Base-by-base conservation (phyloP, 306 rosid genomes). In the Calophaca sinica region DNA sequence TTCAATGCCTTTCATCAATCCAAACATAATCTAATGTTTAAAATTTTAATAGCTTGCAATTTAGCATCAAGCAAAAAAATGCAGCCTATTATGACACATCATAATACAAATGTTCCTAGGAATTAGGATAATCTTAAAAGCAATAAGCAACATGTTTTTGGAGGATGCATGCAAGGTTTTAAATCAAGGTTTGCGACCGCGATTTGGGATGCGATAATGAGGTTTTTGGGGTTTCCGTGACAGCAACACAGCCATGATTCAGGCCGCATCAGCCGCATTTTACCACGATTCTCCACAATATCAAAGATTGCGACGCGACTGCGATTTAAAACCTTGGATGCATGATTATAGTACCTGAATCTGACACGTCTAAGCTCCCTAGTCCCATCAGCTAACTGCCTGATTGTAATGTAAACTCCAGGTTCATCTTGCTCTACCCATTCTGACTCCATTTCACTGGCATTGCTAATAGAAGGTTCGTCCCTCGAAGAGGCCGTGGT, bases 401-500 rank as follows among this genome's bases (percentile, higher is more conserved):
- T 76, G 73, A 94, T 91, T 26, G 97, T 94, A 53, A 94, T 91
- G 81, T 87, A 91, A 2, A 94, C 97, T 2, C 98, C 98, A 51
- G 97, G 91, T 68, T 94, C 97, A 76, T 94, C 97, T 85, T 94
- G 82, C 69, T 89, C 98, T 6, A 94, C 88, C 98, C 98, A 94
- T 70, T 94, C 97, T 9, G 94, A 64, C 73, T 94, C 97, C 75
- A 93, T 75, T 63, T 89, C 98, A 62, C 97, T 88, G 58, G 93
- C 98, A 83, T 93, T 93, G 85, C 97, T 93, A 53, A 89, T 66
- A 13, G 98, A 93, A 87, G 94, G 91, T 41, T 93, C 97, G 29
- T 91, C 97, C 59, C 97, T 79, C 33, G 94, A 94, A 38, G 94
- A 87, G 57, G 93, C 48, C 48, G 48, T 88, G 2, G 98, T 93